Percentiles rank a stretch among this genome's conserved stretches.
These are phyloP conservation scores for Panicum hallii DNA, from an alignment of 202 grass and related monocot species.

Conservation along the genomic window DNA sequence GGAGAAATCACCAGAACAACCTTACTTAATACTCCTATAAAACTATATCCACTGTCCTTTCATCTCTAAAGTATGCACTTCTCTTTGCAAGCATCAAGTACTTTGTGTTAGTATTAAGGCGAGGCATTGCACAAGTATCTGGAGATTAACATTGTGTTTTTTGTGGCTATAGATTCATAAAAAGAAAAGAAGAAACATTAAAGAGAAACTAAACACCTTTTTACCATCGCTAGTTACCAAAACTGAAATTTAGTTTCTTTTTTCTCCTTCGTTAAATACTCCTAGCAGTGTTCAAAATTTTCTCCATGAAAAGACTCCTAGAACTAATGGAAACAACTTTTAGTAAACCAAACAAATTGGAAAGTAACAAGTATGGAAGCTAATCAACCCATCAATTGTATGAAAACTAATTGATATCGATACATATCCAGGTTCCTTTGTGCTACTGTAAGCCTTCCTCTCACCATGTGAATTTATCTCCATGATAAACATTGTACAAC, in stretches of 20 bases:
- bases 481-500: too few species aligned
- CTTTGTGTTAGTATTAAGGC: neutral
- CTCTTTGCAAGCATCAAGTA: neutral
- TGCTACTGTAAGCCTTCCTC: neutral
- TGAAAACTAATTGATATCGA: neutral
- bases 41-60: constrained; percentile 7
- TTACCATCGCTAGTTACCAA: neutral
- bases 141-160: neutral
- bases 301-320: neutral
- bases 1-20: neutral
- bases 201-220: too few species aligned
- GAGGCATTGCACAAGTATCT: neutral
- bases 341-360: neutral
- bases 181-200: neutral
- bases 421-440: neutral
- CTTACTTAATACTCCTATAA: neutral
- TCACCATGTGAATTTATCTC: too few species aligned
- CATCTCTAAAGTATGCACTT: neutral
- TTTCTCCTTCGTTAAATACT: neutral
- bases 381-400: neutral
- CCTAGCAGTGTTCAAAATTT: neutral
- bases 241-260: neutral
- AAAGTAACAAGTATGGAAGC: neutral
- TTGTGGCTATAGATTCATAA: neutral
- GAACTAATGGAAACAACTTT: neutral